Evolutionary conservation across 208 protist species (phyloP).

Genomic region (Leishmania tropica): DNA sequence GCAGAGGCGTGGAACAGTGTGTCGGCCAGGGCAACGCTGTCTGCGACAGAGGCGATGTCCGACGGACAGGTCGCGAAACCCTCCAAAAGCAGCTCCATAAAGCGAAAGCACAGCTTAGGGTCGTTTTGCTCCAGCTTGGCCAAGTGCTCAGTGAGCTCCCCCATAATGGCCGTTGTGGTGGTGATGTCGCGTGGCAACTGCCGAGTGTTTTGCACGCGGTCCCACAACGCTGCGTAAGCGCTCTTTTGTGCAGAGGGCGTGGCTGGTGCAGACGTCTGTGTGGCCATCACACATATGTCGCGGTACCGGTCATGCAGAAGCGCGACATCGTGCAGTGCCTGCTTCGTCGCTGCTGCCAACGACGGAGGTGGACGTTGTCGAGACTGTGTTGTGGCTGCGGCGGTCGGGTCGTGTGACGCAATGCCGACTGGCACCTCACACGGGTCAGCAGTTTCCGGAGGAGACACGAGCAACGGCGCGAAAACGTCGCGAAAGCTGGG

Average conservation of each 20-base stretch:
- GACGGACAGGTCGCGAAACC: slow-evolving; percentile 11
- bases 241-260: background rate
- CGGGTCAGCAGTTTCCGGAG: no score
- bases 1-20: slow-evolving; percentile 1
- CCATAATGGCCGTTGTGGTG: slow-evolving; percentile 3
- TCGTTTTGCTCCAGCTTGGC: slow-evolving; percentile 13
- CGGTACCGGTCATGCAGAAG: slow-evolving; percentile 8
- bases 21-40: slow-evolving; percentile 18
- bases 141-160: slow-evolving; percentile 24
- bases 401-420: background rate
- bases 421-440: background rate
- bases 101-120: slow-evolving; percentile 13
- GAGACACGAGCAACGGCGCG: background rate
- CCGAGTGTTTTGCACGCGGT: slow-evolving; percentile 7
- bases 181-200: slow-evolving; percentile 27
- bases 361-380: background rate
- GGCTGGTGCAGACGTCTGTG: background rate
- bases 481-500: background rate
- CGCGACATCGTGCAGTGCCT: slow-evolving; percentile 20
- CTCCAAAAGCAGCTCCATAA: slow-evolving; percentile 29
- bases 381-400: background rate
- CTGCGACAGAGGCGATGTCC: slow-evolving; percentile 16
- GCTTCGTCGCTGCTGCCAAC: slow-evolving; percentile 4
- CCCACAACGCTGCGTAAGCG: background rate
- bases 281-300: background rate